A percentile compares a stretch with the other conserved stretches of the same genome.
Conservation (phyloP, 2,329 filamentous ascomycete species). For the Pseudogymnoascus sp. region DNA sequence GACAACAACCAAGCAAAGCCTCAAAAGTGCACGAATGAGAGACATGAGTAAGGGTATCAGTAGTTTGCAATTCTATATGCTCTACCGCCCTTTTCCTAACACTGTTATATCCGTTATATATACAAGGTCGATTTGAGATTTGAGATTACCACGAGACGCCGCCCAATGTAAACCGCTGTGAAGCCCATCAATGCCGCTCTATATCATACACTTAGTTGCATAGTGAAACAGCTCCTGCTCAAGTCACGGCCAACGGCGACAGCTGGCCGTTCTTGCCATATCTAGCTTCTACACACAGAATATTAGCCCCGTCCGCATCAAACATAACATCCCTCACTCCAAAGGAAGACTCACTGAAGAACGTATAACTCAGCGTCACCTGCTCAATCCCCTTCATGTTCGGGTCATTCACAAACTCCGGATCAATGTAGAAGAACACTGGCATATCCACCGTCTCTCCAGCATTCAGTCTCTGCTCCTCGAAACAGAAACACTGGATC, state of each 20-base stretch:
- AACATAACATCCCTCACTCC: not conserved
- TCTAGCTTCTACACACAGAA: conserved; percentile 54
- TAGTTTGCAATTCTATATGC: not conserved
- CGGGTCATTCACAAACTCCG: conserved; percentile 83
- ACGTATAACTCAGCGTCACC: conserved; percentile 93
- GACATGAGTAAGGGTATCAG: not conserved
- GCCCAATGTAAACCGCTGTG: conserved; percentile 8
- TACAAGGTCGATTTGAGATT: conserved; percentile 4
- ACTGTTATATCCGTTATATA: not conserved
- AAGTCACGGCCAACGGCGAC: conserved; percentile 19
- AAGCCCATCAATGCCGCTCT: not conserved
- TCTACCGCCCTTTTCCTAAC: not conserved
- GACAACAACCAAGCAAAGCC: not conserved
- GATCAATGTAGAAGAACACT: conserved; percentile 98
- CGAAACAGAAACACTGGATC: conserved; percentile 99
- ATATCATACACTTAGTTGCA: conserved; percentile 11
- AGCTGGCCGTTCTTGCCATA: conserved; percentile 75
- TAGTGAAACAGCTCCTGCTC: not conserved
- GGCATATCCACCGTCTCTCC: conserved; percentile 99
- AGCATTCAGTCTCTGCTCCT: conserved; percentile 82
- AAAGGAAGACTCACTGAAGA: conserved; percentile 73
- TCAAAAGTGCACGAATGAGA: not conserved
- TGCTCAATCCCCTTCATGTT: conserved; percentile 93
- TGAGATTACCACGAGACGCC: conserved; percentile 20
- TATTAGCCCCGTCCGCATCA: conserved; percentile 28